These are phyloP conservation scores for Botrytis medusae DNA, from an alignment of 2,329 filamentous ascomycete genomes.

Conservation along the genomic window DNA sequence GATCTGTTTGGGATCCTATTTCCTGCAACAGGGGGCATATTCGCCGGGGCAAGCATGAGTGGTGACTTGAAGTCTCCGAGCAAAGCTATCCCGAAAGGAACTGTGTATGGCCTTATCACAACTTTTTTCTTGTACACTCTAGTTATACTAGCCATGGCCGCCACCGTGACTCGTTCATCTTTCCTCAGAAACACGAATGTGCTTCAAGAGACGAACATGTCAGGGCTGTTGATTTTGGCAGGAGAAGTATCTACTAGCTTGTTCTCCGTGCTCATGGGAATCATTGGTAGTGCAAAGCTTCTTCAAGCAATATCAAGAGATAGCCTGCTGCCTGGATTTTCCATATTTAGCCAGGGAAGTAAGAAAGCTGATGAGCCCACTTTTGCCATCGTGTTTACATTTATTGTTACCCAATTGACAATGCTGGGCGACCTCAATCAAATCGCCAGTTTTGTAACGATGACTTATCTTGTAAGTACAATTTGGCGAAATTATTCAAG, in stretches of 20 bases:
- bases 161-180: conserved; percentile 71
- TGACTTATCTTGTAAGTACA: conserved; percentile 70
- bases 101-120: conserved; percentile 71
- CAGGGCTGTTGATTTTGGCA: conserved; percentile 68
- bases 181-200: conserved; percentile 70
- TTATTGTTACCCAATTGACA: conserved; percentile 71
- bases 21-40: conserved; percentile 61
- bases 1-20: conserved; percentile 85
- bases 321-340: conserved; percentile 72
- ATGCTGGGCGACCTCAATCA: conserved; percentile 83
- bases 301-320: conserved; percentile 81
- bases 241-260: conserved; percentile 81
- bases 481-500: not conserved
- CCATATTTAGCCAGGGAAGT: conserved; percentile 72
- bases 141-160: conserved; percentile 76
- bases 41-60: conserved; percentile 83
- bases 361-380: conserved; percentile 72
- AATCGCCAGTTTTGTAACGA: conserved; percentile 85
- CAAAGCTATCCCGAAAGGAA: conserved; percentile 82
- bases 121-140: conserved; percentile 75
- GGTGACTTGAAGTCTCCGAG: conserved; percentile 81
- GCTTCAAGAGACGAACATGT: conserved; percentile 79
- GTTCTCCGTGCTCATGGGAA: conserved; percentile 84
- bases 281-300: conserved; percentile 81
- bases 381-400: conserved; percentile 74